phyloP scores from a whole-genome alignment of 2,329 filamentous ascomycete species.

The Exserohilum rostratum region DNA sequence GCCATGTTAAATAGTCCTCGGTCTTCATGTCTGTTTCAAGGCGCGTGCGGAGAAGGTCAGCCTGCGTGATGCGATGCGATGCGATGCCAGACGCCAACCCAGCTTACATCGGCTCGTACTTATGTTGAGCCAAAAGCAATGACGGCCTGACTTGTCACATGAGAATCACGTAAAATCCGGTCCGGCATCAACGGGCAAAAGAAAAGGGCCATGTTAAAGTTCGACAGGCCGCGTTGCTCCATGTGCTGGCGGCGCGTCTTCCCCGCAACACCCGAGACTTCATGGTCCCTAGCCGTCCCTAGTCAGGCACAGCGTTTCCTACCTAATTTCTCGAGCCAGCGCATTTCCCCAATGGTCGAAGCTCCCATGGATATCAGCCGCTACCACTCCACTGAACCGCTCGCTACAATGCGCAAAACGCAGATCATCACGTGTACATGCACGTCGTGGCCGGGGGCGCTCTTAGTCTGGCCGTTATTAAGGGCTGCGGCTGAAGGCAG shows the following conservation, averaged over 20 bases:
- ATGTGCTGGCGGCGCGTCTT: slow-evolving; percentile 20
- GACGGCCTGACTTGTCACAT: slow-evolving; percentile 3
- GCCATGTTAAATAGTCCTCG: slow-evolving; percentile 23
- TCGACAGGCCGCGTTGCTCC: too few relatives aligned
- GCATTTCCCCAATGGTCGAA: slow-evolving; percentile 1
- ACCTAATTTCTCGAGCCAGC: not conserved
- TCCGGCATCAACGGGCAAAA: slow-evolving; percentile 1
- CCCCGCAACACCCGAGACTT: slow-evolving; percentile 16
- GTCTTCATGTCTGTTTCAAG: slow-evolving; percentile 30
- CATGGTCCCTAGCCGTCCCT: not conserved
- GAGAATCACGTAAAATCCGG: not conserved
- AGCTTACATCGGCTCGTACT: too few relatives aligned
- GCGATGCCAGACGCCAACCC: slow-evolving; percentile 16
- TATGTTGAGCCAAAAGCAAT: slow-evolving; percentile 9
- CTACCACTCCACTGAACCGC: not conserved
- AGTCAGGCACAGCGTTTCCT: not conserved
- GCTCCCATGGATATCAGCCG: not conserved
- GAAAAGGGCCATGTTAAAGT: slow-evolving; percentile 1
- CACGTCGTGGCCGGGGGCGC: slow-evolving; percentile 20
- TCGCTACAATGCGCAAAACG: slow-evolving; percentile 5
- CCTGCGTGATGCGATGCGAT: too few relatives aligned
- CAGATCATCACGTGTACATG: slow-evolving; percentile 36
- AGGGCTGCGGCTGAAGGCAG: slow-evolving; percentile 24
- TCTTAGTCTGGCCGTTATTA: slow-evolving; percentile 21
- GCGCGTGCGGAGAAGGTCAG: slow-evolving; percentile 13